Evolutionary conservation across 108 stramenopile species (phyloP).

Genomic region (Fragilaria crotonensis): DNA sequence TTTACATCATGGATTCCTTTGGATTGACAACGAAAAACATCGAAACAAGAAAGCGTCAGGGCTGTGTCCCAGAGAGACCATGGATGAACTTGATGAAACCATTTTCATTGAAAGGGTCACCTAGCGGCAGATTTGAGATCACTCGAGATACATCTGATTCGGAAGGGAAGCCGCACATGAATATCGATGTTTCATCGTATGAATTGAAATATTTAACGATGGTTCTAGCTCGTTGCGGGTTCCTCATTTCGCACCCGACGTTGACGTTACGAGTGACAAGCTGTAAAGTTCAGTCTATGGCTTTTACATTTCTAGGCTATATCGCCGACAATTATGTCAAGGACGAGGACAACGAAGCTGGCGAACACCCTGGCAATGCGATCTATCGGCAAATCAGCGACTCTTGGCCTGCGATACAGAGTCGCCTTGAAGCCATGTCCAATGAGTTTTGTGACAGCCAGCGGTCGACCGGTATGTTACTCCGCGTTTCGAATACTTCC

Average conservation of each 20-base stretch:
- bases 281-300: slow-evolving; percentile 22
- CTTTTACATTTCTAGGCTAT: slow-evolving; percentile 28
- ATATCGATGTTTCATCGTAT: background rate
- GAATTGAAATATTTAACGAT: slow-evolving; percentile 6
- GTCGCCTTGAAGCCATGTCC: slow-evolving; percentile 10
- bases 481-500: too few relatives aligned
- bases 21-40: background rate
- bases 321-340: slow-evolving; percentile 7
- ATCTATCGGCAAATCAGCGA: slow-evolving; percentile 14
- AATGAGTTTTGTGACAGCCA: background rate
- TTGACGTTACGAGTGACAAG: slow-evolving; percentile 30
- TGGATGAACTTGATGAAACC: slow-evolving; percentile 3
- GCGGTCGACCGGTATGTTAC: background rate
- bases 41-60: background rate
- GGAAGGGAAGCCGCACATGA: slow-evolving; percentile 2
- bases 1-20: background rate
- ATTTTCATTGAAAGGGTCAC: background rate
- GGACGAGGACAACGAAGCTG: background rate
- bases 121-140: background rate
- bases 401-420: slow-evolving; percentile 33
- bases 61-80: background rate
- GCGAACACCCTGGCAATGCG: background rate
- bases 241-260: slow-evolving; percentile 23
- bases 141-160: slow-evolving; percentile 2
- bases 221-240: slow-evolving; percentile 25